A percentile compares a stretch with the other conserved stretches of the same genome.
Conservation (phyloP, 2,329 filamentous ascomycete genomes). For the Zalaria sp. region DNA sequence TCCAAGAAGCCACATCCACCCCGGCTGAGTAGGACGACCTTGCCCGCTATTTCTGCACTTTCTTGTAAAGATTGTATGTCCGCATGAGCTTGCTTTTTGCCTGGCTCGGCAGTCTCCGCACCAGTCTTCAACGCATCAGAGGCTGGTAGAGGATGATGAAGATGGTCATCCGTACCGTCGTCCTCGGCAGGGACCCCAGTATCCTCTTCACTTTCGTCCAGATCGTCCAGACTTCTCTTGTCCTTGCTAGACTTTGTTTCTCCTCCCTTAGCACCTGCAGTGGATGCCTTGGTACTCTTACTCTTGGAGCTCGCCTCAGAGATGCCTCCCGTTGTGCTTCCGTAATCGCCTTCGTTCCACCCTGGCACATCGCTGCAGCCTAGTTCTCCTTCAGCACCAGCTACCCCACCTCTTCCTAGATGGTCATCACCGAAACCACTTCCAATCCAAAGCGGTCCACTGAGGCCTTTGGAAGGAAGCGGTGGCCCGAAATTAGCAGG, state of each 20-base stretch:
- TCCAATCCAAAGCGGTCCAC: slow-evolving; percentile 84
- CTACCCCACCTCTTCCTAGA: slow-evolving; percentile 41
- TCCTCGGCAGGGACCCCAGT: slow-evolving; percentile 23
- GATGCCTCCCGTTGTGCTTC: slow-evolving; percentile 26
- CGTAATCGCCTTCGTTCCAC: slow-evolving; percentile 50
- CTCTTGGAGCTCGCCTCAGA: slow-evolving; percentile 26
- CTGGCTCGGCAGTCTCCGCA: slow-evolving; percentile 18
- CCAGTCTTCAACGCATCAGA: slow-evolving; percentile 23
- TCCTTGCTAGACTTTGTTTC: slow-evolving; percentile 9
- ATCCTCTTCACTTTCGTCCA: slow-evolving; percentile 1
- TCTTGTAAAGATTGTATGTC: slow-evolving; percentile 89
- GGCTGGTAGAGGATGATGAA: slow-evolving; percentile 46
- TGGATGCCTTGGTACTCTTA: slow-evolving; percentile 7
- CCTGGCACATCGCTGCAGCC: slow-evolving; percentile 91
- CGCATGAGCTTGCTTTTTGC: slow-evolving; percentile 42
- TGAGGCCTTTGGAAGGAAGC: slow-evolving; percentile 62
- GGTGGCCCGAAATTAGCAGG: slow-evolving; percentile 85
- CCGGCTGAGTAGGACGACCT: slow-evolving; percentile 79
- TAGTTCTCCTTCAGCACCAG: slow-evolving; percentile 61
- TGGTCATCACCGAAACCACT: slow-evolving; percentile 78
- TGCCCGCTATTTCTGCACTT: slow-evolving; percentile 81
- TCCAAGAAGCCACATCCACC: slow-evolving; percentile 94
- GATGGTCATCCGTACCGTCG: slow-evolving; percentile 76
- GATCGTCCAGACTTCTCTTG: slow-evolving; percentile 9
- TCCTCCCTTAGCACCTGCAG: slow-evolving; percentile 8